Evolutionary conservation across 2,329 filamentous ascomycete genomes (phyloP), one percentile per base, ranked within the genome.

Genomic region (Aspergillus glaucus): DNA sequence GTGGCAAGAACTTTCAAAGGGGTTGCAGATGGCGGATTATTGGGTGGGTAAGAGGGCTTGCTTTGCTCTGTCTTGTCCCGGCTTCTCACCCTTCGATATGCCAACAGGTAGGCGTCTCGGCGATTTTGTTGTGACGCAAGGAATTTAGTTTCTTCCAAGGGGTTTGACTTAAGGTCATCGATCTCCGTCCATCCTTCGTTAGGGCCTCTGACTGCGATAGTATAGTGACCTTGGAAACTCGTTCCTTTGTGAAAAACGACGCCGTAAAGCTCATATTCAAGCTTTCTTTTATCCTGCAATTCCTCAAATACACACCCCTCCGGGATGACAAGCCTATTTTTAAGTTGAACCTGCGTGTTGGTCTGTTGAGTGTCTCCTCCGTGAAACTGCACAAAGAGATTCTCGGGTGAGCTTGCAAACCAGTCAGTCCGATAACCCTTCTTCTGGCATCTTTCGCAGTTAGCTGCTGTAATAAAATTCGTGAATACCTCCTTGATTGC

Each of bases 251-350:
- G 63, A 15, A 61, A 47, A 21, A 62, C 49, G 19, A 66, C 50
- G 1, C 56, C 55, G 24, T 56, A 58, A 8, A 66, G 54, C 37
- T 59, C 53, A 48, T 65, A 68, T 5, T 46, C 34, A n/a, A 57
- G 37, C 37, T 43, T 49, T 12, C 26, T 44, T 30, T 28, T 42
- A 7, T 41, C 10, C 2, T 14, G 34, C 7, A 17, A 36, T 17
- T 17, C 15, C 6, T 17, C 34, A 36, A 36, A 36, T 36, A n/a
- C 3, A 17, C 14, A 9, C 34, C 15, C 34, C 14, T 17, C 8
- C 6, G 34, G 34, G 15, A 36, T 17, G 14, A 9, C 1, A n/a
- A 36, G 34, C 14, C 15, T 36, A 6, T 36, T 15, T 36, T 17
- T 17, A 6, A 36, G 15, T 17, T 36, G 34, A 4, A 36, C 6